phyloP scores from a whole-genome alignment of 257 asterid species.

The Lithospermum erythrorhizon region DNA sequence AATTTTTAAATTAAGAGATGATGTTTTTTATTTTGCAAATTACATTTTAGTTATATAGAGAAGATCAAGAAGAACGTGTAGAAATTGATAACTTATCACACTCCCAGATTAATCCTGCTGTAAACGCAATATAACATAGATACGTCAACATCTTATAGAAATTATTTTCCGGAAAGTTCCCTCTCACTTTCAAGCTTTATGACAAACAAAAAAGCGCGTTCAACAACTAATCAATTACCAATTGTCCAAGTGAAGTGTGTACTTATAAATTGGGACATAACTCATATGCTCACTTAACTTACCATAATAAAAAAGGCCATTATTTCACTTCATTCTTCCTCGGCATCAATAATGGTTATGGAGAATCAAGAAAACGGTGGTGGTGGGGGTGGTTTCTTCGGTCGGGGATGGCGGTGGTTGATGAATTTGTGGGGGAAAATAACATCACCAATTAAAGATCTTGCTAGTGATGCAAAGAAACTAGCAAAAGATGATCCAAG shows the following conservation, averaged over 20 bases:
- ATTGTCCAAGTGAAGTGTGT: background rate
- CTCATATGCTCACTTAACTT: background rate
- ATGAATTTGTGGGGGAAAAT: conserved; percentile 11
- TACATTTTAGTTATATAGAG: too few relatives aligned
- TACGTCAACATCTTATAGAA: too few relatives aligned
- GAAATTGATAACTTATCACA: background rate
- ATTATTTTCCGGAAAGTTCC: too few relatives aligned
- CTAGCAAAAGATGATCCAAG: conserved; percentile 62
- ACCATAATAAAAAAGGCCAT: background rate
- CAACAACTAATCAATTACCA: background rate
- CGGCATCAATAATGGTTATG: conserved; percentile 18
- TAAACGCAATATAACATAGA: too few relatives aligned
- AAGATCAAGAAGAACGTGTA: background rate
- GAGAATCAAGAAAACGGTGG: conserved; percentile 14
- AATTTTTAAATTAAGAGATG: too few relatives aligned
- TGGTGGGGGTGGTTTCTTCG: conserved; percentile 3
- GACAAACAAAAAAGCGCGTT: background rate
- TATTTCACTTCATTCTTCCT: too few relatives aligned
- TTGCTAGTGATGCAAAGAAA: conserved; percentile 17
- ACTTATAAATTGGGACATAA: background rate
- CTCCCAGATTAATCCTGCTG: background rate
- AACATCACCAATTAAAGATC: conserved; percentile 10
- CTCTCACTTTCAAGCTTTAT: too few relatives aligned
- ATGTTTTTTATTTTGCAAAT: too few relatives aligned
- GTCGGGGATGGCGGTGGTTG: conserved; percentile 4